Evolutionary conservation across 73 alveolate genomes (phyloP), one percentile per base, ranked within the genome.

Genomic region (Blepharisma stoltei): DNA sequence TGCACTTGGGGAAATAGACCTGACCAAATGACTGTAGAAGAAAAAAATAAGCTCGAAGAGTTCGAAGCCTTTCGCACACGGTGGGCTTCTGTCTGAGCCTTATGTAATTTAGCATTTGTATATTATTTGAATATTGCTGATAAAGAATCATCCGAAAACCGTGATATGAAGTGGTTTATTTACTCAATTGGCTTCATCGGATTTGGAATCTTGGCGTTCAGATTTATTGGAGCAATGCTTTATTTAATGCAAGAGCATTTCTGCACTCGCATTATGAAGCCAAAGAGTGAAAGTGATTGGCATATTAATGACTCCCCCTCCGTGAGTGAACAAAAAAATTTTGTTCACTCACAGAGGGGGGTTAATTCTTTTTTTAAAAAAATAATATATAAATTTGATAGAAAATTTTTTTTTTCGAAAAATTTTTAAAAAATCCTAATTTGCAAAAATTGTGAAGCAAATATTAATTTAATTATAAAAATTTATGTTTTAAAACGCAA

Each of bases 1-100:
- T 44, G 55, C 38, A 69, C 67, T n/a, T 69, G 79, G 79, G 79
- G 79, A 23, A 69, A 69, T 69, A 18, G 79, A 14, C 67, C 79
- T 1, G 79, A 69, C 38, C 32, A n/a, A 18, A 71, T 69, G 14
- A 69, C 37, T 69, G 0, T 20, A 14, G 79, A 69, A n/a, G 79
- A 69, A 5, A 69, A 69, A 69, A n/a, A 69, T 7, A 25, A 20
- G 14, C 73, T 60, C 5, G 73, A 60, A 25, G 73, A 60, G 23
- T 60, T 60, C 46, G 73, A 60, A 60, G 73, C 14, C 4, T 60
- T 60, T 25, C 73, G 73, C 46, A 60, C 73, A 1, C 73, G 73
- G 2, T 60, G 73, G 73, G 73, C 73, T 1, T 14, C 23, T 20
- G 18, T 60, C 45, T 60, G 73, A 47, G 73, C 46, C 2, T 25